Base-by-base conservation (phyloP, 345 rosid genomes). In the Eucalyptus pauciflora region DNA sequence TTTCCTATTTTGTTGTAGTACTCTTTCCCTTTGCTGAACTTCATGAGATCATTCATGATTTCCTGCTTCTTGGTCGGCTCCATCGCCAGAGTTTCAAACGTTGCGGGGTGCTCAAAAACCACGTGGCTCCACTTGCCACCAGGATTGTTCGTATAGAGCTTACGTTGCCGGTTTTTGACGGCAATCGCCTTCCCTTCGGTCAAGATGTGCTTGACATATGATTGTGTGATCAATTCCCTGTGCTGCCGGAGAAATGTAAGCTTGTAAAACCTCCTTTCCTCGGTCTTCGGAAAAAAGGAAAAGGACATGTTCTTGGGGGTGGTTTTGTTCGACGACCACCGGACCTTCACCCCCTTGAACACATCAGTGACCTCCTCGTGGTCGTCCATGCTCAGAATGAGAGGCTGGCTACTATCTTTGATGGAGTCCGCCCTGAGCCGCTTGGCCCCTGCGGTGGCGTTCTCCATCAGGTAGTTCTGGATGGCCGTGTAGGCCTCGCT, bases 21-120 rank as follows among this genome's bases (percentile, higher is more conserved):
- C 69, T 94, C 95, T 91, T 95, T 92, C 17, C 92, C 90, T 87
- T 91, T 89, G 56, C 91, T 92, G 91, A 96, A 97, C 49, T 89
- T 92, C 3, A 86, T 86, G 5, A 97, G 90, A 88, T 95, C 97
- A 22, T 94, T 92, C 87, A 51, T 92, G 87, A 97, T 90, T 86
- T 89, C 92, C 16, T 90, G 88, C 90, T 96, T 96, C 93, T 91
- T 93, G 31, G 87, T 86, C 5, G 93, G 86, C 50, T 97, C 96
- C 99, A 95, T 94, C 6, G 95, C 95, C 41, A 94, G 91, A 33
- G 97, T 92, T 2, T 95, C 93, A 87, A 96, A 95, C 1, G 93
- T 92, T 1, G 96, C 94, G 0, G 97, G 98, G 58, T 95, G 96
- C 43, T 91, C 92, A 64, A 95, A 93, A 52, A 89, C 89, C 14